Evolutionary conservation across 306 rosid genomes (phyloP).

Genomic region (Trifolium subterraneum): DNA sequence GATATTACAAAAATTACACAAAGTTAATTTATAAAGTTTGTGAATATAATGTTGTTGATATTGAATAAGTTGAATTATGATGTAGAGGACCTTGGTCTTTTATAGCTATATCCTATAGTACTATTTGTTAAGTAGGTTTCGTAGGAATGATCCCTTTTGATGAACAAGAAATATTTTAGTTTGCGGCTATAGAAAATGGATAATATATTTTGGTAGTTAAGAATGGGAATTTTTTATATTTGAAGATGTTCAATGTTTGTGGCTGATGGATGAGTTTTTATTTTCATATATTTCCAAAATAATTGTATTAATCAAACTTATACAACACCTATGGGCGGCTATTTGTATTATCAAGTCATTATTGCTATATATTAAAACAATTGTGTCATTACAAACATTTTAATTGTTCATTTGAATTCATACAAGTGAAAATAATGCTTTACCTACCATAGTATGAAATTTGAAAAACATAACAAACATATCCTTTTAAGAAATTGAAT

Average conservation of each 20-base stretch:
- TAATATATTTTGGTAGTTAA: no score
- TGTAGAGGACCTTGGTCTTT: slow-evolving; percentile 28
- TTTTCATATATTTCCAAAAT: slow-evolving; percentile 41
- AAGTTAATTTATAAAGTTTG: slow-evolving; percentile 12
- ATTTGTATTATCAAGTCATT: slow-evolving; percentile 24
- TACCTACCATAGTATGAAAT: no score
- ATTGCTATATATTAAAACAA: no score
- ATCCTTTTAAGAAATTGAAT: no score
- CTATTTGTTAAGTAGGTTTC: not conserved
- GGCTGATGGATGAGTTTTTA: slow-evolving; percentile 42
- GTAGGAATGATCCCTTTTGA: no score
- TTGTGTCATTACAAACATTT: no score
- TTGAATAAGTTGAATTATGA: not conserved
- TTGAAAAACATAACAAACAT: no score
- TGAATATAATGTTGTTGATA: slow-evolving; percentile 40
- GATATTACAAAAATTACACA: slow-evolving; percentile 4
- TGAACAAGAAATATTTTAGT: no score
- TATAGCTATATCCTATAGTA: slow-evolving; percentile 29
- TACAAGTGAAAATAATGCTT: no score
- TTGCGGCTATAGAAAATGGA: no score
- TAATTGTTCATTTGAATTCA: no score
- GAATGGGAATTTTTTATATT: slow-evolving; percentile 21
- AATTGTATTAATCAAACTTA: slow-evolving; percentile 34
- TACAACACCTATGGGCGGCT: slow-evolving; percentile 56
- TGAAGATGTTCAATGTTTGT: slow-evolving; percentile 46